Base-by-base conservation (phyloP, 805 yeast species). In the Candida fluviatilis region DNA sequence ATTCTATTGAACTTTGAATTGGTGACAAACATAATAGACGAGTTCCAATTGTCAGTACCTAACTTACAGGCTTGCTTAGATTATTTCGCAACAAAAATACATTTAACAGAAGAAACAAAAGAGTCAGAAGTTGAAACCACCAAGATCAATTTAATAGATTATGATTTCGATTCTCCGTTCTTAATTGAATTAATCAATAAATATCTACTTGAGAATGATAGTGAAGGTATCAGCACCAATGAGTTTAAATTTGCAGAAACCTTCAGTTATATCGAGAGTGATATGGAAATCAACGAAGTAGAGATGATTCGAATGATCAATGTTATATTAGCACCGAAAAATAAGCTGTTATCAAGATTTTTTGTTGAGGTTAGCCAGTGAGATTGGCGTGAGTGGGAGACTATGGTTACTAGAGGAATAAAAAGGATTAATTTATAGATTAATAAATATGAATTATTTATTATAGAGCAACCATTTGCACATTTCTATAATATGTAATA, bases 201-300 rank as follows among this genome's bases (percentile, higher is more conserved):
- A 73, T 35, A 64, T 30, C n/a, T 66, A 65, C 69, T 89, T 78
- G 75, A 93, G 90, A 71, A 87, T 86, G 61, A 89, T 96, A 95
- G 90, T 89, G 47, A 89, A 80, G 16, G 87, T 73, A 32, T 96
- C 87, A 74, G 89, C 93, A n/a, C 15, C 6, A 10, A 14, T 23
- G 29, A 33, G 4, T 33, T 5, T 12, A 21, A 33, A 10, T 24
- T 33, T 7, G 19, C 19, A 10, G 18, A 6, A 14, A 33, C 35
- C 4, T 33, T 33, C 28, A 14, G 10, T 5, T 33, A 33, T 23
- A 16, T 24, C 8, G 13, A 19, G 5, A 15, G 23, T 12, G 15
- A 21, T 33, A 14, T 23, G 12, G 35, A 33, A 10, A 33, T 33
- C 15, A 31, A 21, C 23, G 41, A 35, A 18, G 18, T 41, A 21